These are phyloP conservation scores for Podospora anserina DNA, from an alignment of 495 filamentous ascomycete species.

Conservation along the genomic window DNA sequence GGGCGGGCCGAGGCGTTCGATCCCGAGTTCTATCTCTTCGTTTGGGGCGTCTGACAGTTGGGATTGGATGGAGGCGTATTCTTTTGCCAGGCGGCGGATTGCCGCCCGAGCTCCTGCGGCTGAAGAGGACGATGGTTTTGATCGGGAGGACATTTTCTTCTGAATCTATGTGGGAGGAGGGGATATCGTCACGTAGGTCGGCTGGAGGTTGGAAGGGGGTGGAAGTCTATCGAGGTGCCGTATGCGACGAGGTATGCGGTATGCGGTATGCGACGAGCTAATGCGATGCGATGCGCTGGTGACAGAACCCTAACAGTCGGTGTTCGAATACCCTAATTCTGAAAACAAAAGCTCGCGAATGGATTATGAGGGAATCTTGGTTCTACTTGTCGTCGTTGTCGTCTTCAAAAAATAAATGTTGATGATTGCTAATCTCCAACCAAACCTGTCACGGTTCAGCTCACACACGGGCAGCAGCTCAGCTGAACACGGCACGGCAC, in stretches of 20 bases:
- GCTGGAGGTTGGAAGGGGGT: background rate
- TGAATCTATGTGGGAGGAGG: no score
- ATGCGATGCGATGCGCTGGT: no score
- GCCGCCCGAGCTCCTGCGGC: constrained; percentile 29
- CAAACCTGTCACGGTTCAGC: background rate
- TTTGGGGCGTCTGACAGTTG: constrained; percentile 7
- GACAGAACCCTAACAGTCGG: no score
- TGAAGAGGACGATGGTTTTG: constrained; percentile 7
- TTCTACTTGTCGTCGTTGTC: background rate
- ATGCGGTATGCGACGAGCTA: no score
- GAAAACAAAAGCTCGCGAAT: no score
- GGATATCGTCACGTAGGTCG: no score
- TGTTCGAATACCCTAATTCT: no score
- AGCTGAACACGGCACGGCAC: background rate
- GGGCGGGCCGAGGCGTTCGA: constrained; percentile 63
- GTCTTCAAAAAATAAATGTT: background rate
- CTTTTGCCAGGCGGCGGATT: constrained; percentile 42
- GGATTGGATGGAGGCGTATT: constrained; percentile 33
- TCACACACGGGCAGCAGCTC: background rate
- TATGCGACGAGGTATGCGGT: no score
- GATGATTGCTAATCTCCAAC: background rate
- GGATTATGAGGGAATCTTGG: no score
- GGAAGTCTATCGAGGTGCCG: no score
- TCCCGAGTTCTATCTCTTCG: constrained; percentile 37
- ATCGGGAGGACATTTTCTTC: background rate